These are phyloP conservation scores for Candida argentea DNA, from an alignment of 805 yeast genomes.

Conservation along the genomic window DNA sequence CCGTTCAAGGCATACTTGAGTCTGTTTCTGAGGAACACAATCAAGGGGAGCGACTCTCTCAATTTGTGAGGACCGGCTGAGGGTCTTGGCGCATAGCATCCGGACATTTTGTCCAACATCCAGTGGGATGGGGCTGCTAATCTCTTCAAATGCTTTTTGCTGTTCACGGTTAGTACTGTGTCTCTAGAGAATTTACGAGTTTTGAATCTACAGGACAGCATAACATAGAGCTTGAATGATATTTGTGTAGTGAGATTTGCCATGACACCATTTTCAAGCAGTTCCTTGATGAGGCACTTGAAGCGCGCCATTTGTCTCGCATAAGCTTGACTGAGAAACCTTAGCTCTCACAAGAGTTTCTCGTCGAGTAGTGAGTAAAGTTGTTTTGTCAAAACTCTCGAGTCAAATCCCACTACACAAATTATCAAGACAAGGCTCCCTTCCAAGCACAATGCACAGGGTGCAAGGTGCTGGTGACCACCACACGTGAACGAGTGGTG, in stretches of 20 bases:
- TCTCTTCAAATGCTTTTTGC: slow-evolving; percentile 99
- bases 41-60: slow-evolving; percentile 24
- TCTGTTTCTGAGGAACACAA: slow-evolving; percentile 24
- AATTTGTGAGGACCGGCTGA: slow-evolving; percentile 95
- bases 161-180: slow-evolving; percentile 25
- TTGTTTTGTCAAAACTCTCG: too few relatives aligned
- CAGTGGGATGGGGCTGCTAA: slow-evolving; percentile 99
- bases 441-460: slow-evolving; percentile 20
- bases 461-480: slow-evolving; percentile 12
- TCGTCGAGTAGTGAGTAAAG: too few relatives aligned
- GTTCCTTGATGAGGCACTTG: too few relatives aligned
- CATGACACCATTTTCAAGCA: too few relatives aligned
- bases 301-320: too few relatives aligned
- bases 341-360: too few relatives aligned
- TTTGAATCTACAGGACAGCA: too few relatives aligned
- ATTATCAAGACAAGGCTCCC: slow-evolving; percentile 44
- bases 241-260: too few relatives aligned
- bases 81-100: slow-evolving; percentile 99
- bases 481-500: slow-evolving; percentile 6
- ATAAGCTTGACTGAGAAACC: too few relatives aligned
- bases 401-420: slow-evolving; percentile 7
- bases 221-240: too few relatives aligned
- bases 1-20: slow-evolving; percentile 25
- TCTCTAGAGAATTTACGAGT: slow-evolving; percentile 2
- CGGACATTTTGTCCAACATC: slow-evolving; percentile 99